These are phyloP conservation scores for Primulina huaijiensis DNA, from an alignment of 257 asterid species.

Conservation along the genomic window DNA sequence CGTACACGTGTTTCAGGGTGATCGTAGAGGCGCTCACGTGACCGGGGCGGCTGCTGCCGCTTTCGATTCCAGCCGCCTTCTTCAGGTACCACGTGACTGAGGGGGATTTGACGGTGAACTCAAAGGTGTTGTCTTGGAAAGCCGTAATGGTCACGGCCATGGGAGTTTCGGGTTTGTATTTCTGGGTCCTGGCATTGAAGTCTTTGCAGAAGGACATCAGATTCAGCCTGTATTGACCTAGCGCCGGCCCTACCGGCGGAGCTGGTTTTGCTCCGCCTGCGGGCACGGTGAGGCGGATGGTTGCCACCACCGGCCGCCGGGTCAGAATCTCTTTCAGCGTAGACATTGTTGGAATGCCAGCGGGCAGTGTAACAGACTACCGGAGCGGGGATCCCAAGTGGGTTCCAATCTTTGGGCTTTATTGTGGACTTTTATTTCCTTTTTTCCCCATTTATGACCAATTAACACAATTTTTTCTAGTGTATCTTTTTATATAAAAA, in stretches of 20 bases:
- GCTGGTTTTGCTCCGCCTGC: constrained; percentile 91
- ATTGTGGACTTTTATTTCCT: background rate
- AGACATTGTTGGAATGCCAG: constrained; percentile 36
- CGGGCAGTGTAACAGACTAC: background rate
- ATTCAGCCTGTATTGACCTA: constrained; percentile 80
- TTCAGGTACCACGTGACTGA: constrained; percentile 81
- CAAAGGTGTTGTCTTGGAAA: constrained; percentile 72
- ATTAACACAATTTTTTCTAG: too few relatives aligned
- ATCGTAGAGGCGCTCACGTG: constrained; percentile 65
- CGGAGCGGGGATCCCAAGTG: too few relatives aligned
- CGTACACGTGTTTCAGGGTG: constrained; percentile 76
- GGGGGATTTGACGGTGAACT: constrained; percentile 78
- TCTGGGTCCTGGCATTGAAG: constrained; percentile 81
- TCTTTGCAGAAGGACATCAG: constrained; percentile 95
- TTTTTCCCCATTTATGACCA: too few relatives aligned
- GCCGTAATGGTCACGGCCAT: constrained; percentile 82
- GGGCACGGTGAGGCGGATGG: constrained; percentile 80
- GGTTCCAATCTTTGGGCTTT: background rate
- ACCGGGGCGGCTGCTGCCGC: constrained; percentile 73
- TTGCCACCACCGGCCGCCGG: constrained; percentile 85
- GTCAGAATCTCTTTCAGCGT: constrained; percentile 75
- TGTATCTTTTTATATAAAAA: too few relatives aligned
- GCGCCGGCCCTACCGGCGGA: constrained; percentile 85
- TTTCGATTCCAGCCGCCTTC: constrained; percentile 81
- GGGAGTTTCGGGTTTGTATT: constrained; percentile 79